Conservation (phyloP, 345 rosid species). For the Euphorbia tirucalli region DNA sequence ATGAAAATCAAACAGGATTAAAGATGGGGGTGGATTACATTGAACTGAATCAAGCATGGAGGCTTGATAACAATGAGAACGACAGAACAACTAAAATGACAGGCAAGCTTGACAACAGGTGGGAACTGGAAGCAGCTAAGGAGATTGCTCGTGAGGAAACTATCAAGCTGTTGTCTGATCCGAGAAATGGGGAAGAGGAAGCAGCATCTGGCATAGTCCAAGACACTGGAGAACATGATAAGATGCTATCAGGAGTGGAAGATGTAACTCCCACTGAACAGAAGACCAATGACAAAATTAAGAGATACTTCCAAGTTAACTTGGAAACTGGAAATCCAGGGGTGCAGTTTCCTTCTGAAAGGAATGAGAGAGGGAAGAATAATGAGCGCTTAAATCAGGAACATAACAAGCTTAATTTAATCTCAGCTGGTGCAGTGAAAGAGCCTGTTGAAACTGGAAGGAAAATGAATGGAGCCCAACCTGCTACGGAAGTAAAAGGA, state of each 20-base stretch:
- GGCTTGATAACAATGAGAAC: constrained; percentile 25
- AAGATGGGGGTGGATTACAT: constrained; percentile 18
- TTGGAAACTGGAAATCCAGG: constrained; percentile 33
- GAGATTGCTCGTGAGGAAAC: constrained; percentile 31
- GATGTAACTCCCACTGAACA: constrained; percentile 27
- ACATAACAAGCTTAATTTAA: constrained; percentile 35
- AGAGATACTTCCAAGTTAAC: constrained; percentile 20
- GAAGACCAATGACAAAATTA: constrained; percentile 31
- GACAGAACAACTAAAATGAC: constrained; percentile 25
- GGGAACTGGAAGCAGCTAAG: constrained; percentile 26
- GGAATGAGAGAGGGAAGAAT: constrained; percentile 32
- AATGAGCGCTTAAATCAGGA: constrained; percentile 32
- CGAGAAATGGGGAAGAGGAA: constrained; percentile 28
- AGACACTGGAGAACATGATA: constrained; percentile 19
- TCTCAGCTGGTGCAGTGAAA: constrained; percentile 34
- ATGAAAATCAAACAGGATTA: constrained; percentile 19
- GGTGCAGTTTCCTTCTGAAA: constrained; percentile 31
- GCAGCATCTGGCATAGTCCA: constrained; percentile 24
- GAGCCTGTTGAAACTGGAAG: constrained; percentile 35
- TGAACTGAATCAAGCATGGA: constrained; percentile 17
- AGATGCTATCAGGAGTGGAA: constrained; percentile 15
- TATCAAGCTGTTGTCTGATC: constrained; percentile 22
- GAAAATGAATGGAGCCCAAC: constrained; percentile 31
- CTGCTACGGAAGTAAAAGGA: constrained; percentile 34
- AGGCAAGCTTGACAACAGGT: constrained; percentile 27